Evolutionary conservation across 306 rosid species (phyloP).

Genomic region (Erythrophleum fordii): DNA sequence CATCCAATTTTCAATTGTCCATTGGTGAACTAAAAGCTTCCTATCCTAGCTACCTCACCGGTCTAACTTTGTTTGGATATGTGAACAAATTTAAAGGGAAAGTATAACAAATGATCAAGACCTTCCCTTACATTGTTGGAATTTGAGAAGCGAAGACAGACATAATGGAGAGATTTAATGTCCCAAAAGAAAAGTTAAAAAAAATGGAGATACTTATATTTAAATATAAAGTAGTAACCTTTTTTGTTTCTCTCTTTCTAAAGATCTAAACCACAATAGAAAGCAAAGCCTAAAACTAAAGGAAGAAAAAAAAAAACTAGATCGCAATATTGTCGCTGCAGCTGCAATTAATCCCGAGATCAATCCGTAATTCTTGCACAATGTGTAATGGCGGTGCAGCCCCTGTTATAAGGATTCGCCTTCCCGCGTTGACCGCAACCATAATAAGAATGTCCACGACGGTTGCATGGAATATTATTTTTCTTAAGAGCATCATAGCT

Average conservation of each 20-base stretch:
- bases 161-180: not conserved
- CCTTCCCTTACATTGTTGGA: not conserved
- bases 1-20: not conserved
- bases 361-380: constrained; percentile 51
- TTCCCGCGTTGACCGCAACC: constrained; percentile 34
- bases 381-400: constrained; percentile 54
- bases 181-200: not conserved
- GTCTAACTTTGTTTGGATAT: not conserved
- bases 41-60: not conserved
- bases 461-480: constrained; percentile 40
- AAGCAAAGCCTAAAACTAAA: not conserved
- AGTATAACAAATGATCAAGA: not conserved
- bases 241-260: not conserved
- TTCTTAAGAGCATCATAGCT: constrained; percentile 52
- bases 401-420: constrained; percentile 58
- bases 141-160: not conserved
- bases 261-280: not conserved
- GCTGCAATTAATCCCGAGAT: not conserved
- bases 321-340: not conserved
- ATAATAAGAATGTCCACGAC: constrained; percentile 62
- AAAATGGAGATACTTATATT: not conserved
- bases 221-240: not conserved
- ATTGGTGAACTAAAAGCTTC: not conserved
- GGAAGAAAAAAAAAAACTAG: not conserved
- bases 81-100: not conserved